These are phyloP conservation scores for Sarocladiaceae sp. DNA, from an alignment of 2,329 filamentous ascomycete genomes.

Conservation along the genomic window DNA sequence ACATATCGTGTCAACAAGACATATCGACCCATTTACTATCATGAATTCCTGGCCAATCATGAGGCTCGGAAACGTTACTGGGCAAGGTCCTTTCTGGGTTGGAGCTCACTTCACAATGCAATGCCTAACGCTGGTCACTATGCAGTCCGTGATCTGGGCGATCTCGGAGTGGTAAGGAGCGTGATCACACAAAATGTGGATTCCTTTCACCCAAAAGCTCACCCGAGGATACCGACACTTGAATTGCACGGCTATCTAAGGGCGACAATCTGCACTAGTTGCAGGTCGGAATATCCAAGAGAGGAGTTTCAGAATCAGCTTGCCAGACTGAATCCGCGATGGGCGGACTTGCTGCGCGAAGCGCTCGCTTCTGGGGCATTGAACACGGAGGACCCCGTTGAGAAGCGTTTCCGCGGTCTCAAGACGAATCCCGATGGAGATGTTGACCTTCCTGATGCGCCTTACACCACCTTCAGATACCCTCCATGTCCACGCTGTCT, in stretches of 20 bases:
- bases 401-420: constrained; percentile 64
- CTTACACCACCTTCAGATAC: constrained; percentile 87
- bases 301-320: constrained; percentile 72
- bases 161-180: constrained; percentile 65
- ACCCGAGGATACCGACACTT: constrained; percentile 69
- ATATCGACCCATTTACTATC: constrained; percentile 88
- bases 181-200: constrained; percentile 98
- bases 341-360: constrained; percentile 71
- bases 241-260: constrained; percentile 92
- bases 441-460: constrained; percentile 80
- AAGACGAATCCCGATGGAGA: constrained; percentile 93
- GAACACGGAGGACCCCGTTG: constrained; percentile 69
- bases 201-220: constrained; percentile 79
- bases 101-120: constrained; percentile 77
- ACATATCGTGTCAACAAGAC: constrained; percentile 90
- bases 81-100: constrained; percentile 91
- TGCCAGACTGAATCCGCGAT: constrained; percentile 76
- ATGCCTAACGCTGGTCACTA: constrained; percentile 75
- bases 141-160: constrained; percentile 68
- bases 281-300: constrained; percentile 66
- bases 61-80: constrained; percentile 90
- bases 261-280: constrained; percentile 75
- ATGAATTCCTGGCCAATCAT: constrained; percentile 80
- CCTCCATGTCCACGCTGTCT: constrained; percentile 84
- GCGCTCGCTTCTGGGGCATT: constrained; percentile 72